Percentiles rank a stretch among this genome's conserved stretches.
Evolutionary conservation across 192 early-diverging fungal genomes (phyloP).

Genomic region (Thoreauomyces humboldtii): DNA sequence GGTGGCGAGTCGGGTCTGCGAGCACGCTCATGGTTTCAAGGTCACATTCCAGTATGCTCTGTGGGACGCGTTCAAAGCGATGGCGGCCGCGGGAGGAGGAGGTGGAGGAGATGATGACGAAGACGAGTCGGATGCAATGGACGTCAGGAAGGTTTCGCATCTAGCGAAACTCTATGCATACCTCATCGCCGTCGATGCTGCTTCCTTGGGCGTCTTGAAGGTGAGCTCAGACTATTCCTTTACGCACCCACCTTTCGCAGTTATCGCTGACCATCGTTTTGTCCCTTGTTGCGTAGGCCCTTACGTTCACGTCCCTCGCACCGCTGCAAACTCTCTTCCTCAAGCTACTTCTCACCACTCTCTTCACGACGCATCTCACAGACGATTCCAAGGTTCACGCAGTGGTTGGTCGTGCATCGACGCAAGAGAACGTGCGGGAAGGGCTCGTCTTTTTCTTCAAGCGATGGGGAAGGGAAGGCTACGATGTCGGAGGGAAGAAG

Average conservation of each 20-base stretch:
- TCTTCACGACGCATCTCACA: conserved; percentile 17
- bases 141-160: conserved; percentile 73
- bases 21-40: conserved; percentile 71
- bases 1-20: conserved; percentile 78
- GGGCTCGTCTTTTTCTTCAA: conserved; percentile 84
- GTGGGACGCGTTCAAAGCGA: conserved; percentile 91
- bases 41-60: conserved; percentile 92
- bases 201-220: conserved; percentile 76
- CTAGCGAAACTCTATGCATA: conserved; percentile 83
- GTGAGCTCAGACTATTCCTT: conserved; percentile 2
- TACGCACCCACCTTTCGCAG: not conserved
- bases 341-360: conserved; percentile 24
- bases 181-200: conserved; percentile 64
- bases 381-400: conserved; percentile 10
- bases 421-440: conserved; percentile 63
- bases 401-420: conserved; percentile 27
- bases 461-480: conserved; percentile 62
- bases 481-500: conserved; percentile 54
- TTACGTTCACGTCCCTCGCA: conserved; percentile 53
- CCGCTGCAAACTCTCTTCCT: conserved; percentile 40
- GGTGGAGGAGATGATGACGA: conserved; percentile 60
- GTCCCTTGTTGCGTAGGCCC: conserved; percentile 58
- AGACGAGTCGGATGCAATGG: conserved; percentile 40
- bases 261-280: conserved; percentile 55
- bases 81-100: conserved; percentile 59